Evolutionary conservation across 75 land plant species (phyloP).

Genomic region (Picea sitchensis): DNA sequence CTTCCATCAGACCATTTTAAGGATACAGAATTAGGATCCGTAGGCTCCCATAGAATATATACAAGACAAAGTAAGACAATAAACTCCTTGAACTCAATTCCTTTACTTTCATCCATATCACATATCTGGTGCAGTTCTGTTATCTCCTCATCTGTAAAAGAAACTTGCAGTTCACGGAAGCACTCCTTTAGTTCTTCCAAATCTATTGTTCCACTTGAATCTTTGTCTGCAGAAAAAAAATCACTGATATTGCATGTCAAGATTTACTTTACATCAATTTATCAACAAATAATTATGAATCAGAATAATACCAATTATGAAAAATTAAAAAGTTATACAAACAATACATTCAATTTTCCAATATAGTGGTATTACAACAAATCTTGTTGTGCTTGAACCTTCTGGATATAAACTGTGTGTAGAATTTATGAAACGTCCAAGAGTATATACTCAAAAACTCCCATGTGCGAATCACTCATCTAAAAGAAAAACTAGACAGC

Average conservation of each 20-base stretch:
- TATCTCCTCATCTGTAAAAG: conserved; percentile 51
- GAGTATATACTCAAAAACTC: too few relatives aligned
- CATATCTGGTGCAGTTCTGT: conserved; percentile 57
- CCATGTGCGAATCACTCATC: neutral
- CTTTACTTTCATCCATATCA: conserved; percentile 64
- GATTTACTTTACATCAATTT: neutral
- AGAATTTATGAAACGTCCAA: too few relatives aligned
- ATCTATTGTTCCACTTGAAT: conserved; percentile 66
- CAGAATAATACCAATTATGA: neutral
- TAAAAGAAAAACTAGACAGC: neutral
- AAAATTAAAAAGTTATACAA: neutral
- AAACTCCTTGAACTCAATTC: conserved; percentile 76
- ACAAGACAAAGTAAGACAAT: conserved; percentile 66
- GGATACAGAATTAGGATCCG: conserved; percentile 26
- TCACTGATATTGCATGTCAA: conserved; percentile 1
- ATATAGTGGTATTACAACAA: neutral
- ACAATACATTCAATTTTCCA: neutral
- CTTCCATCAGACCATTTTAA: neutral
- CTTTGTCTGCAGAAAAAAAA: conserved; percentile 47
- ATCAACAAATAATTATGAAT: neutral
- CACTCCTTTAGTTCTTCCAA: conserved; percentile 59
- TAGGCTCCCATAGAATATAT: conserved; percentile 47
- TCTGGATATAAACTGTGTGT: too few relatives aligned
- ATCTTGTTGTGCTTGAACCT: neutral
- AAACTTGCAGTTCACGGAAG: conserved; percentile 50